phyloP scores from a whole-genome alignment of 805 yeast genomes.

The Cephaloascus fragrans region DNA sequence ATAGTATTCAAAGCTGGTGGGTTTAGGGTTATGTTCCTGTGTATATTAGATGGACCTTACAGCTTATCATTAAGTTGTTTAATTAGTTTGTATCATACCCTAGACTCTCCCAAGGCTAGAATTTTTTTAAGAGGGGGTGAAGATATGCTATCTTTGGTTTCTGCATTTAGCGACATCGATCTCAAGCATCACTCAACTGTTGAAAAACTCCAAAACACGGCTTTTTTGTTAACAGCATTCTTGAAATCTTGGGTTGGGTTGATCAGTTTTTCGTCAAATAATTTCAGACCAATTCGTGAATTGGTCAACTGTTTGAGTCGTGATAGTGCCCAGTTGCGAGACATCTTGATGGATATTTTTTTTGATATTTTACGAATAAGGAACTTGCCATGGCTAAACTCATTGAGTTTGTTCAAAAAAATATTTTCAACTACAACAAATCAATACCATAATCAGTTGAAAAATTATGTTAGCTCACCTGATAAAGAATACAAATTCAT shows the following conservation, averaged over 20 bases:
- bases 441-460: too few relatives aligned
- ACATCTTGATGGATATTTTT: conserved; percentile 60
- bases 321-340: conserved; percentile 47
- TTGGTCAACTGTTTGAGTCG: conserved; percentile 53
- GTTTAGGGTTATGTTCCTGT: conserved; percentile 29
- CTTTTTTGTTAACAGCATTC: conserved; percentile 48
- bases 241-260: conserved; percentile 74
- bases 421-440: conserved; percentile 3
- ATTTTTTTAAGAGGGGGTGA: conserved; percentile 45
- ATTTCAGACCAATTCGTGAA: conserved; percentile 44
- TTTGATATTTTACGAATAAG: conserved; percentile 56
- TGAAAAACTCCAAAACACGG: conserved; percentile 49
- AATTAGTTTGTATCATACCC: conserved; percentile 39
- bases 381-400: conserved; percentile 41
- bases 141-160: conserved; percentile 52
- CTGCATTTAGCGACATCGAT: conserved; percentile 63
- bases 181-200: conserved; percentile 34
- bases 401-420: conserved; percentile 5
- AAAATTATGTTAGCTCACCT: conserved; percentile 11
- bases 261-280: conserved; percentile 47
- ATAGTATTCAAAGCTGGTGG: conserved; percentile 35
- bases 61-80: conserved; percentile 31
- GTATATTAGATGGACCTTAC: conserved; percentile 44
- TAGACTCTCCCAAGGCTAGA: conserved; percentile 49
- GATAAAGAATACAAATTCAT: conserved; percentile 33